phyloP scores from a whole-genome alignment of 2,329 filamentous ascomycete genomes.

The Xylariales sp. region DNA sequence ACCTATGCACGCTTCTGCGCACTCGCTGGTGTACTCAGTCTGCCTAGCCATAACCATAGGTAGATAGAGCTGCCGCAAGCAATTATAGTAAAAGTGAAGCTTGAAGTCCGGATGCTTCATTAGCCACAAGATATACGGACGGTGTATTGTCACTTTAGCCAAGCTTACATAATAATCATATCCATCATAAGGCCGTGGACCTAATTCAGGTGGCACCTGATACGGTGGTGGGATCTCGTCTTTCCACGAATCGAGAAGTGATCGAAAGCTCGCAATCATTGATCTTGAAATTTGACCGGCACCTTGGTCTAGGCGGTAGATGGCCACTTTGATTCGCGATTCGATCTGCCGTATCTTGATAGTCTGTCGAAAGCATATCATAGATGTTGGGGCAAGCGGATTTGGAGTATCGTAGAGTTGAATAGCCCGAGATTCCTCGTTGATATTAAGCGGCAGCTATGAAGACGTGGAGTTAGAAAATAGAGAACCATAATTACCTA shows the following conservation, averaged over 20 bases:
- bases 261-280: not conserved
- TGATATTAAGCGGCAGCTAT: not conserved
- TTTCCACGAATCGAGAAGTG: not conserved
- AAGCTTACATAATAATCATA: not conserved
- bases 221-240: not conserved
- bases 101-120: not conserved
- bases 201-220: not conserved
- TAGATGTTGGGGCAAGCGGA: no score
- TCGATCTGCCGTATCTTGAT: not conserved
- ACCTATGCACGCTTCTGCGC: not conserved
- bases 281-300: not conserved
- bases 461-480: no score
- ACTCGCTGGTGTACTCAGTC: not conserved
- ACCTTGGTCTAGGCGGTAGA: not conserved
- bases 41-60: not conserved
- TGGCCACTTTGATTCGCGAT: not conserved
- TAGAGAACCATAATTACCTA: not conserved
- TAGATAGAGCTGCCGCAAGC: not conserved
- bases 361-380: not conserved
- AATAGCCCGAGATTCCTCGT: not conserved
- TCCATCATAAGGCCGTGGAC: not conserved
- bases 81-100: not conserved
- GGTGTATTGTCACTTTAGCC: not conserved
- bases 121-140: no score
- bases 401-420: not conserved